phyloP scores from a whole-genome alignment of 2,329 filamentous ascomycete genomes.

The Herpotrichia juniperi region DNA sequence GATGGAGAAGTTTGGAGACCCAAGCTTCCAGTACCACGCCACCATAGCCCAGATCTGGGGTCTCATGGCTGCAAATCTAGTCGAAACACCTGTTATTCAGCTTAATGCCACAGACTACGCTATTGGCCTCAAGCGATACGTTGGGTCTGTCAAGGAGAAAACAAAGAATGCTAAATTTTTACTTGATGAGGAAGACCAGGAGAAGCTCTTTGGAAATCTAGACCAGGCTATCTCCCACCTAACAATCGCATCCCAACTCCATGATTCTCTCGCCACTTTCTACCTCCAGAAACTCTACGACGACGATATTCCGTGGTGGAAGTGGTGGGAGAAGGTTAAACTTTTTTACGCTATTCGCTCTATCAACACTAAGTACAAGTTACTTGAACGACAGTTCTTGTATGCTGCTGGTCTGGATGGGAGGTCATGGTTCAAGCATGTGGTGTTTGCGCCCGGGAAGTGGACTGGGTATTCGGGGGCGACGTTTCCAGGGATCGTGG shows the following conservation, averaged over 20 bases:
- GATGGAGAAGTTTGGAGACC: conserved; percentile 81
- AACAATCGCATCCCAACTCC: conserved; percentile 52
- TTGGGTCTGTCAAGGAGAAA: conserved; percentile 47
- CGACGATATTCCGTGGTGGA: conserved; percentile 76
- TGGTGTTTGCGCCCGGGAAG: conserved; percentile 87
- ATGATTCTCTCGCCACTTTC: conserved; percentile 58
- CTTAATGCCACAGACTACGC: conserved; percentile 57
- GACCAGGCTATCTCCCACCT: conserved; percentile 58
- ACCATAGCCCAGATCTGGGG: conserved; percentile 55
- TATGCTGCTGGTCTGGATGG: conserved; percentile 78
- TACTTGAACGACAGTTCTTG: conserved; percentile 80
- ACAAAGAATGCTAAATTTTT: conserved; percentile 21
- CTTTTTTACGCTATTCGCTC: conserved; percentile 68
- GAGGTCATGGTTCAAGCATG: conserved; percentile 89
- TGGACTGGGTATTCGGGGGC: conserved; percentile 90
- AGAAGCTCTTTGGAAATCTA: conserved; percentile 53
- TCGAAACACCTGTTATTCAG: conserved; percentile 54
- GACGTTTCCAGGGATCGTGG: conserved; percentile 69
- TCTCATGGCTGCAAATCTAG: conserved; percentile 52
- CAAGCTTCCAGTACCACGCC: conserved; percentile 63
- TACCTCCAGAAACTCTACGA: conserved; percentile 55
- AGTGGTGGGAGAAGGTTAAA: conserved; percentile 70
- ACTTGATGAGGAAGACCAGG: conserved; percentile 17
- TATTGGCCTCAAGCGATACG: conserved; percentile 48
- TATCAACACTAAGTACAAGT: conserved; percentile 83